A percentile compares a stretch with the other conserved stretches of the same genome.
Conservation (phyloP, 495 filamentous ascomycete species). For the Podospora tetraspora region DNA sequence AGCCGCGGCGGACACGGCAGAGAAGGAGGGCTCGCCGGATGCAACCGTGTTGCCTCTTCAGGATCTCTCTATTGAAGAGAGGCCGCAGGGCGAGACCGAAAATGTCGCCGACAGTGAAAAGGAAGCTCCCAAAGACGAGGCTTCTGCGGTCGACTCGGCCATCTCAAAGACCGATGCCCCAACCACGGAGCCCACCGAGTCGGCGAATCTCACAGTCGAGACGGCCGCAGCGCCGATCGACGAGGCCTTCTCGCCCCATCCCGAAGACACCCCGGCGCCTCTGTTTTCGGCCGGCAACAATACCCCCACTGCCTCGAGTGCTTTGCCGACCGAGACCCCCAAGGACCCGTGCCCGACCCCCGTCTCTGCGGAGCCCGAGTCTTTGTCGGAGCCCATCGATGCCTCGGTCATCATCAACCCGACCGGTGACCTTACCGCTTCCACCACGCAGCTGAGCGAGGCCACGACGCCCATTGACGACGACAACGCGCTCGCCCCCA, state of each 20-base stretch:
- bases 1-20: neutral
- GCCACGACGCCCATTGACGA: slow-evolving; percentile 13
- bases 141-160: neutral
- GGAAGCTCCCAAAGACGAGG: neutral
- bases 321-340: neutral
- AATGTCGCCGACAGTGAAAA: neutral
- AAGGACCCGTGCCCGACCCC: neutral
- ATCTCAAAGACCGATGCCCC: slow-evolving; percentile 4
- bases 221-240: slow-evolving; percentile 2
- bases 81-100: neutral
- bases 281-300: slow-evolving; percentile 46
- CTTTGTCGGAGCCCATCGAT: slow-evolving; percentile 17
- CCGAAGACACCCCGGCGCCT: slow-evolving; percentile 65
- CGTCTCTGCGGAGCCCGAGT: neutral
- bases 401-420: slow-evolving; percentile 12
- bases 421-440: neutral
- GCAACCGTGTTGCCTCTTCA: slow-evolving; percentile 1
- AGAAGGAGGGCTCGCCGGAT: neutral
- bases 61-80: slow-evolving; percentile 4
- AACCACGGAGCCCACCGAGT: neutral
- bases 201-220: slow-evolving; percentile 10
- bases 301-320: neutral
- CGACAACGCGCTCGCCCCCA: slow-evolving; percentile 20
- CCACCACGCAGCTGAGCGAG: slow-evolving; percentile 11
- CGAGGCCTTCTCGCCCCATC: slow-evolving; percentile 43